Conservation (phyloP, 495 filamentous ascomycete species). For the Aspergillus taichungensis region DNA sequence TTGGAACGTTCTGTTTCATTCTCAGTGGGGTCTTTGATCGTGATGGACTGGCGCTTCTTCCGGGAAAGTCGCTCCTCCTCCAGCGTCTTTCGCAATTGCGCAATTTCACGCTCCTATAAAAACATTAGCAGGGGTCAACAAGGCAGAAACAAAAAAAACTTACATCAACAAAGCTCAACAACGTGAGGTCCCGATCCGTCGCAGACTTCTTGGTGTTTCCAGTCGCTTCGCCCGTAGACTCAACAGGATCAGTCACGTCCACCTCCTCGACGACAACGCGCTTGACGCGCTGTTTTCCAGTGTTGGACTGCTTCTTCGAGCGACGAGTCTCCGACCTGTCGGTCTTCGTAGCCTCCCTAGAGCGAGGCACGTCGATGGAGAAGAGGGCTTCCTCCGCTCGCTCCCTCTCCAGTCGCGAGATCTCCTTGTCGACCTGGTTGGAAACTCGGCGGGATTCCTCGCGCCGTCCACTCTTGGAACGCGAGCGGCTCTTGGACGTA, state of each 20-base stretch:
- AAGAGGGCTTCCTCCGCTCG: constrained; percentile 40
- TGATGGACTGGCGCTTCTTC: constrained; percentile 32
- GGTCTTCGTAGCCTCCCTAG: constrained; percentile 16
- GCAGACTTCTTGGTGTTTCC: constrained; percentile 24
- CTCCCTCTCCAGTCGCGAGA: constrained; percentile 34
- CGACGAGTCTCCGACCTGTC: constrained; percentile 16
- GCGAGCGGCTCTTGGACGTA: constrained; percentile 27
- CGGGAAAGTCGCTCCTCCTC: constrained; percentile 41
- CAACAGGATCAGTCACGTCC: constrained; percentile 22
- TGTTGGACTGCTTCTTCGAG: constrained; percentile 30
- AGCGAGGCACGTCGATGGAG: constrained; percentile 27
- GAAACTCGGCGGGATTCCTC: constrained; percentile 31
- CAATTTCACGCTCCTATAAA: constrained; percentile 36
- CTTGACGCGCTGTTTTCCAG: constrained; percentile 38
- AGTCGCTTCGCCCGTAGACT: constrained; percentile 25
- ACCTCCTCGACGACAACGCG: constrained; percentile 35
- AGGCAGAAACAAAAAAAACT: constrained; percentile 6
- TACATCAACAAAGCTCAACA: constrained; percentile 41
- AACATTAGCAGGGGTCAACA: background rate
- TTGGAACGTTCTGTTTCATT: constrained; percentile 31
- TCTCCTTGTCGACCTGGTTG: constrained; percentile 35
- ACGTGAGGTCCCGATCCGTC: constrained; percentile 29
- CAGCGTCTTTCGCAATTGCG: constrained; percentile 38
- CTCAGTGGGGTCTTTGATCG: constrained; percentile 19
- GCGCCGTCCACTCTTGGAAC: constrained; percentile 18